Conservation (phyloP, 2,329 filamentous ascomycete species). For the Emergomyces pasteurianus region DNA sequence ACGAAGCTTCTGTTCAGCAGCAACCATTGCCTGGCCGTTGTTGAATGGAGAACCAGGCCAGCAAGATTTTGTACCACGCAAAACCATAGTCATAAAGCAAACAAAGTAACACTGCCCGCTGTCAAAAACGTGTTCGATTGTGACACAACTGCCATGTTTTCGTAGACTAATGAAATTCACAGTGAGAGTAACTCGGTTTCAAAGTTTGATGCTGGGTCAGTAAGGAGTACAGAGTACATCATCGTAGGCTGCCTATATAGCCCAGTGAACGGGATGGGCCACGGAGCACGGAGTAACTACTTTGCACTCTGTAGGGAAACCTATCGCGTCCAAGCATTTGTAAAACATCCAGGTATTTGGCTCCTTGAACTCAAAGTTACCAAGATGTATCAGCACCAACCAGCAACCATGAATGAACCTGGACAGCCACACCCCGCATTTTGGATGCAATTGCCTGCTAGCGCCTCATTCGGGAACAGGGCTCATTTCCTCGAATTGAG, state of each 20-base stretch:
- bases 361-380: background rate
- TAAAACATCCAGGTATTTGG: background rate
- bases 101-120: background rate
- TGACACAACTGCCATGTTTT: background rate
- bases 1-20: background rate
- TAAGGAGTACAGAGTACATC: background rate
- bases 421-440: conserved; percentile 4
- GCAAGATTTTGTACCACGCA: background rate
- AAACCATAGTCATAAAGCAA: background rate
- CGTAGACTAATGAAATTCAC: too few species aligned
- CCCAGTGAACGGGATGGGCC: background rate
- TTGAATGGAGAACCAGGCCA: background rate
- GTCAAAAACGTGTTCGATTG: background rate
- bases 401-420: background rate
- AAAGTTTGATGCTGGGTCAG: background rate
- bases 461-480: background rate
- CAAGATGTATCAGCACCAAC: background rate
- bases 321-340: too few species aligned
- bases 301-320: too few species aligned
- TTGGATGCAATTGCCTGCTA: background rate
- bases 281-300: too few species aligned
- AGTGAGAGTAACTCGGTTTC: background rate
- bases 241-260: background rate
- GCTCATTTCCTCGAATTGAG: background rate
- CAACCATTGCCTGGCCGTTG: background rate